Evolutionary conservation across 192 early-diverging fungal genomes (phyloP), one percentile per base, ranked within the genome.

Genomic region (Coemansia guatemalensis): DNA sequence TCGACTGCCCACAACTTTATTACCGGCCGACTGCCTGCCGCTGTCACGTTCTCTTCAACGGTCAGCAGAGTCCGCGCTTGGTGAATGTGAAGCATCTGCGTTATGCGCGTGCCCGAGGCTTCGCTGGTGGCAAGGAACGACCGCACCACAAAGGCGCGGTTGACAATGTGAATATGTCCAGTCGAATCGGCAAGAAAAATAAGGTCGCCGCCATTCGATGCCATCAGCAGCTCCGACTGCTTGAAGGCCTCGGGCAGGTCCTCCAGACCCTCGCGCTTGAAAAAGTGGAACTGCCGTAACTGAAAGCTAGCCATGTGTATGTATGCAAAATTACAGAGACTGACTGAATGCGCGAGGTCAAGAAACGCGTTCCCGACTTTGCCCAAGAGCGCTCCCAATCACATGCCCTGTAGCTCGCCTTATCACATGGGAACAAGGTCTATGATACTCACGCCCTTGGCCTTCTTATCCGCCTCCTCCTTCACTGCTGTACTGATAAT

Each of bases 1-100:
- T 80, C 74, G 2, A 83, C 65, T 0, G 69, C 51, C 82, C 82
- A 83, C 32, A 83, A 54, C 69, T 70, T 73, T 14, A 83, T 62
- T 26, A 59, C 60, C 3, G 82, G 74, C 22, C 65, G 52, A 26
- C 57, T 60, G 18, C 51, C 49, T 14, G 64, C 64, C 1, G 56
- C 64, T 6, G 73, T 49, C 23, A 73, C 76, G 57, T 73, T 78
- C 47, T 78, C 81, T 39, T 83, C 73, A 17, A 95, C 82, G 3
- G 92, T 92, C 25, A 95, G 73, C 48, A 97, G 73, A 6, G 88
- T 87, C 51, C 93, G 93, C 56, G 85, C 81, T 64, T 90, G 85
- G 60, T 88, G 89, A 55, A 95, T 77, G 58, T 90, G 88, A 58
- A 89, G 84, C 81, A 97, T 77, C 61, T 96, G 94, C 0, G 92